Evolutionary conservation across 305 asterid genomes (phyloP).

Genomic region (Ruellia speciosa): DNA sequence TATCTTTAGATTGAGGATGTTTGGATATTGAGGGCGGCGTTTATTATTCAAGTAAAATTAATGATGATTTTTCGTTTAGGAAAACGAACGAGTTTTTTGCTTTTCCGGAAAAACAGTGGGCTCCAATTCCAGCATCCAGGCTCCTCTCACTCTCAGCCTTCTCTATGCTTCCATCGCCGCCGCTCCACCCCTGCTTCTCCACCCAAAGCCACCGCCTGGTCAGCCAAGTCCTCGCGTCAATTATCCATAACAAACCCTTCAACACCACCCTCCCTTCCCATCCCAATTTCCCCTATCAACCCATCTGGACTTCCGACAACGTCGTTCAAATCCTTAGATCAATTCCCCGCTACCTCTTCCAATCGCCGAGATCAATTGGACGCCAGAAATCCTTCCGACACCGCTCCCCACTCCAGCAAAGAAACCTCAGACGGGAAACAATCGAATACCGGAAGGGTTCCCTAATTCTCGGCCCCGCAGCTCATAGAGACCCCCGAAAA

Average conservation of each 20-base stretch:
- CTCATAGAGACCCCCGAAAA: constrained; percentile 52
- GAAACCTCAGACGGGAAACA: constrained; percentile 45
- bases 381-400: constrained; percentile 64
- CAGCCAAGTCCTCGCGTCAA: constrained; percentile 48
- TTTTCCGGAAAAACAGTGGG: too few relatives aligned
- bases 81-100: too few relatives aligned
- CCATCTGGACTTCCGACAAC: constrained; percentile 46
- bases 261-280: constrained; percentile 21
- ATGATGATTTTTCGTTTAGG: too few relatives aligned
- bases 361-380: constrained; percentile 74
- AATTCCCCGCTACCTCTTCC: constrained; percentile 60
- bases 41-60: too few relatives aligned
- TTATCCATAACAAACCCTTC: constrained; percentile 56
- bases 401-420: constrained; percentile 61
- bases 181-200: constrained; percentile 34
- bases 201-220: constrained; percentile 26
- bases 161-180: constrained; percentile 17
- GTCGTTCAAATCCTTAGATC: constrained; percentile 58
- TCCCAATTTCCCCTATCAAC: constrained; percentile 13
- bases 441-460: constrained; percentile 33
- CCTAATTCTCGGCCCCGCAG: constrained; percentile 73
- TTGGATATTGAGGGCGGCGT: too few relatives aligned
- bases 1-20: too few relatives aligned
- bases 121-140: too few relatives aligned
- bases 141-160: too few relatives aligned